phyloP scores from a whole-genome alignment of 2,329 filamentous ascomycete species.

The Ustilaginoidea virens region DNA sequence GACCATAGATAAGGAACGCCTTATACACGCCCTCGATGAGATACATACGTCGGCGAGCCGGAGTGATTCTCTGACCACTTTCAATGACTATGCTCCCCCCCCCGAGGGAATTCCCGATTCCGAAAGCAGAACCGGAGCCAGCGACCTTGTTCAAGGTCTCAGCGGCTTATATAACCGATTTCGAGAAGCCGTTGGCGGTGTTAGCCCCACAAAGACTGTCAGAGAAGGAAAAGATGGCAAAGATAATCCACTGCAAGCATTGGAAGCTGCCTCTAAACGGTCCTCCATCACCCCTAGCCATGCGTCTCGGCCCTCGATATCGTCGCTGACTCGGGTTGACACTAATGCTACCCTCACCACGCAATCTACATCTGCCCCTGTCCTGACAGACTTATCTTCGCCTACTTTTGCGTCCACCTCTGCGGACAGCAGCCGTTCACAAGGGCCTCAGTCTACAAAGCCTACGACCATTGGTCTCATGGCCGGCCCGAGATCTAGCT shows the following conservation, averaged over 20 bases:
- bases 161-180: conserved; percentile 81
- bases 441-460: conserved; percentile 28
- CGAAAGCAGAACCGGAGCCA: conserved; percentile 55
- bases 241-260: conserved; percentile 16
- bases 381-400: conserved; percentile 22
- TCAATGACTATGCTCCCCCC: conserved; percentile 77
- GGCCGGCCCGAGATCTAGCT: conserved; percentile 26
- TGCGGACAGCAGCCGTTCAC: conserved; percentile 26
- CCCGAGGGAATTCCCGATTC: conserved; percentile 39
- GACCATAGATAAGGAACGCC: conserved; percentile 49
- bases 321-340: conserved; percentile 26
- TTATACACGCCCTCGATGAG: conserved; percentile 65
- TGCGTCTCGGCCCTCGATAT: conserved; percentile 24
- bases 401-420: conserved; percentile 16
- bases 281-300: conserved; percentile 24
- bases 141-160: conserved; percentile 67
- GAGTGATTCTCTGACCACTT: conserved; percentile 73
- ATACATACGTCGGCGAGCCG: conserved; percentile 85
- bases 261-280: conserved; percentile 23
- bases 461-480: conserved; percentile 31
- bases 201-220: conserved; percentile 27
- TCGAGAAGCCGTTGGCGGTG: conserved; percentile 63
- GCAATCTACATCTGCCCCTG: conserved; percentile 14
- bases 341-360: conserved; percentile 17
- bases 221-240: conserved; percentile 16